Percentiles rank a stretch among this genome's conserved stretches.
These are phyloP conservation scores for Hibiscus mutabilis DNA, from an alignment of 345 rosid species.

Conservation along the genomic window DNA sequence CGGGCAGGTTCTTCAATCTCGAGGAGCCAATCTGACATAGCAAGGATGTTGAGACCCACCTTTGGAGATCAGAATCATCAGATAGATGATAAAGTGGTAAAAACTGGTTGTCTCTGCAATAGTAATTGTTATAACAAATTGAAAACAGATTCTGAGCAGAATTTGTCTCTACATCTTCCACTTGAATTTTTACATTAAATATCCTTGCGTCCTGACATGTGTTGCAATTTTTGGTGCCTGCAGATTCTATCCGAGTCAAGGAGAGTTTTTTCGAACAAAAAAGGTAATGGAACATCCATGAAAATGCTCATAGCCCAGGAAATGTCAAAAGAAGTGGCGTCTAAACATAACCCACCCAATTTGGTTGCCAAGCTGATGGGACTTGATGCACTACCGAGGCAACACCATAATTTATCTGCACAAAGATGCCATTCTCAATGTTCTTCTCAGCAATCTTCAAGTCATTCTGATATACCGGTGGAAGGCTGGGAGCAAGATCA, in stretches of 20 bases:
- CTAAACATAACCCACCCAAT: conserved; percentile 51
- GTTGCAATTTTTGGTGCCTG: conserved; percentile 18
- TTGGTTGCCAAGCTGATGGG: conserved; percentile 98
- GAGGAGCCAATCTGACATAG: conserved; percentile 68
- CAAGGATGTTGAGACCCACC: conserved; percentile 37
- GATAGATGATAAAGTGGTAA: conserved; percentile 64
- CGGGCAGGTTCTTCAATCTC: conserved; percentile 49
- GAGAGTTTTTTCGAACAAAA: conserved; percentile 54
- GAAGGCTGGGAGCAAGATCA: conserved; percentile 47
- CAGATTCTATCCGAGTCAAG: conserved; percentile 51
- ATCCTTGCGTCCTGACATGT: conserved; percentile 14
- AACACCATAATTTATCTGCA: conserved; percentile 39
- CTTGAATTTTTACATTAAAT: conserved; percentile 22
- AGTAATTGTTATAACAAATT: conserved; percentile 12
- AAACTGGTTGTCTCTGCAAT: conserved; percentile 4
- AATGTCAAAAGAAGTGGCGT: conserved; percentile 69
- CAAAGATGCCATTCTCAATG: conserved; percentile 48
- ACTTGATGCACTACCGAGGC: conserved; percentile 70
- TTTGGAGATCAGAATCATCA: conserved; percentile 31
- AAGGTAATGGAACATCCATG: conserved; percentile 59
- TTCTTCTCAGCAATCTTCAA: conserved; percentile 43
- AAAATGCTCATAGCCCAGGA: conserved; percentile 80
- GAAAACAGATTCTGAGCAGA: conserved; percentile 19
- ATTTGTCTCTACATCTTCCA: conserved; percentile 20
- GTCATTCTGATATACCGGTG: conserved; percentile 34